A percentile compares a stretch with the other conserved stretches of the same genome.
Conservation (phyloP, 192 early-diverging fungal species). For the Physocladia obscura region DNA sequence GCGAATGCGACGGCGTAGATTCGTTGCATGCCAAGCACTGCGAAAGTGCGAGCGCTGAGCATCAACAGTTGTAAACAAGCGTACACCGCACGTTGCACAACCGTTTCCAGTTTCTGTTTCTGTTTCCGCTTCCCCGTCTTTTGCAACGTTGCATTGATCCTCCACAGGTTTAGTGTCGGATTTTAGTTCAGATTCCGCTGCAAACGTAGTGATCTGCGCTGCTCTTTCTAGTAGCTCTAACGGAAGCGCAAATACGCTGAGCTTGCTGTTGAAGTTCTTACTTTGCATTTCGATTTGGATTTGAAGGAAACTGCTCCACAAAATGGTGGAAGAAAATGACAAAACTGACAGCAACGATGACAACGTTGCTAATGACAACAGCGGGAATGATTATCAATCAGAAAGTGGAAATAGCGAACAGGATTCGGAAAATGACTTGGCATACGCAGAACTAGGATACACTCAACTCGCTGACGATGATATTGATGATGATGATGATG, state of each 20-base stretch:
- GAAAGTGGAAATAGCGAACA: neutral
- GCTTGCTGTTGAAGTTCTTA: too few relatives aligned
- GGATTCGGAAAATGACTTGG: conserved; percentile 15
- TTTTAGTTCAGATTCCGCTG: too few relatives aligned
- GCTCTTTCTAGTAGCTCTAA: too few relatives aligned
- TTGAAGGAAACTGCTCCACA: too few relatives aligned
- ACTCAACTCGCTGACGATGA: neutral
- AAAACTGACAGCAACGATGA: neutral
- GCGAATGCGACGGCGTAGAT: conserved; percentile 81
- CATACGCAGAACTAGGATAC: neutral
- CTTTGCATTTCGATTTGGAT: too few relatives aligned
- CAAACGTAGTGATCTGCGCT: too few relatives aligned
- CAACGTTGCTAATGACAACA: neutral
- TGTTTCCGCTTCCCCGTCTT: too few relatives aligned
- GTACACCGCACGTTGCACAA: conserved; percentile 59
- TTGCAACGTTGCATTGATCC: too few relatives aligned
- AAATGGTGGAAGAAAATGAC: too few relatives aligned
- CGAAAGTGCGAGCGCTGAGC: conserved; percentile 89
- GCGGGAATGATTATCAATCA: neutral
- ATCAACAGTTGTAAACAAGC: conserved; percentile 83
- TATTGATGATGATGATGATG: neutral
- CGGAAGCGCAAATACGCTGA: too few relatives aligned
- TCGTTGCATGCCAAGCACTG: conserved; percentile 97
- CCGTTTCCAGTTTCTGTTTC: too few relatives aligned
- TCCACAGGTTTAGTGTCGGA: too few relatives aligned